Evolutionary conservation across 192 early-diverging fungal genomes (phyloP), one percentile per base, ranked within the genome.

Genomic region (Chytriomyces confervae): DNA sequence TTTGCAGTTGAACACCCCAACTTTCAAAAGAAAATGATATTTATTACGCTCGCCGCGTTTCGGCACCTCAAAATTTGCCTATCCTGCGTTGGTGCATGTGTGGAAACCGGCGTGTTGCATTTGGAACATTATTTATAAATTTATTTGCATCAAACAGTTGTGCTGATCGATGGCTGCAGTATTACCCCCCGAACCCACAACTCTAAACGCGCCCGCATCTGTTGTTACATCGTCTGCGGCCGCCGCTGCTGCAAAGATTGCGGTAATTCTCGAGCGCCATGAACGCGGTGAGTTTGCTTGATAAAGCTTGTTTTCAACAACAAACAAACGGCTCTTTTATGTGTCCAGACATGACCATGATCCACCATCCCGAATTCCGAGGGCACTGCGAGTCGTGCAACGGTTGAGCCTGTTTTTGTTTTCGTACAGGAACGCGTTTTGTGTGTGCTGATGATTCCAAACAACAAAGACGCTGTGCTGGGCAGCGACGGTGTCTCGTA

Each of bases 401-500:
- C 9, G 50, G 50, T 66, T 23, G 16, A 11, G 29, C n/a, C 29
- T 18, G 47, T 5, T 16, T 49, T 49, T 13, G 13, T 48, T 23
- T 6, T 69, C 16, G 3, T 11, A 2, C 2, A 36, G 4, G 16
- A n/a, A 18, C 50, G 13, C n/a, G 50, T 13, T 49, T 50, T 46
- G 13, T 20, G 47, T 24, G 11, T 7, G 62, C 51, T 36, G 13
- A 8, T 53, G 46, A n/a, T 24, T 16, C 68, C 46, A 47, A 69
- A 69, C 11, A n/a, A 13, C 24, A 11, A 8, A 76, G 76, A 77
- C 24, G 66, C 76, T 11, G 76, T 77, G 7, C 36, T 69, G 23
- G 76, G 76, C 9, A 13, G 47, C 8, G 76, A 77, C 50, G 76
- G 76, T 9, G 66, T 77, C 8, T 77, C 76, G 7, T 77, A 77